Percentiles rank a stretch among this genome's conserved stretches.
Evolutionary conservation across 1,284 basidiomycete species (phyloP).

Genomic region (Farysia itapuensis): DNA sequence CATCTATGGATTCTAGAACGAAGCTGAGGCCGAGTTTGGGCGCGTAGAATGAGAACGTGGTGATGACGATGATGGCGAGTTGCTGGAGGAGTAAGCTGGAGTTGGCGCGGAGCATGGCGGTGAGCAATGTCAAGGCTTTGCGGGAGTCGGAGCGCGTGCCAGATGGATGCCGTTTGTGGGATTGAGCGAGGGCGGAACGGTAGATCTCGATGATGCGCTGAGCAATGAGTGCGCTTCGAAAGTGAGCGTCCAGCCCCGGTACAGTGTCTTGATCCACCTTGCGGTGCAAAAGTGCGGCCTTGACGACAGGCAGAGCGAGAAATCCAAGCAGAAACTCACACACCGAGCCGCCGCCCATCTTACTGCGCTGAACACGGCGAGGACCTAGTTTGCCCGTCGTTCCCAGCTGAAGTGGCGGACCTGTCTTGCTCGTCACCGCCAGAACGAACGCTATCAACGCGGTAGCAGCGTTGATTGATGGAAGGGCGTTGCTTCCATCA

Average conservation of each 20-base stretch:
- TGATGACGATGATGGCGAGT: conserved; percentile 6
- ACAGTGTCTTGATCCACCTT: conserved; percentile 10
- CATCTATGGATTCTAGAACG: conserved; percentile 10
- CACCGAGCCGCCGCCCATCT: conserved; percentile 11
- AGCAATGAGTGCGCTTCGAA: conserved; percentile 6
- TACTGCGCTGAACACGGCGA: conserved; percentile 1
- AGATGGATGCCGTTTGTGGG: neutral
- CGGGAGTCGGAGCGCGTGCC: neutral
- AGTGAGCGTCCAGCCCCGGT: conserved; percentile 14
- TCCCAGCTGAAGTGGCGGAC: conserved; percentile 5
- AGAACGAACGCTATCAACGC: neutral
- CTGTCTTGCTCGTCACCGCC: conserved; percentile 4
- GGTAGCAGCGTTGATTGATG: conserved; percentile 1
- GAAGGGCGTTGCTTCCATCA: neutral
- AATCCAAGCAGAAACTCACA: conserved; percentile 9
- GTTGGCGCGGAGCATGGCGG: conserved; percentile 3
- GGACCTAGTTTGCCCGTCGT: neutral
- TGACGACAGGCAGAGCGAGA: conserved; percentile 5
- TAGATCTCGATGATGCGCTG: conserved; percentile 19
- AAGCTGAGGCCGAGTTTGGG: conserved; percentile 18
- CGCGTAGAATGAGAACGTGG: conserved; percentile 18
- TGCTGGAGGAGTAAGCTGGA: neutral
- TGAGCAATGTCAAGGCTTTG: conserved; percentile 7
- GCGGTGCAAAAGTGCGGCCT: neutral
- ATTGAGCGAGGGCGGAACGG: conserved; percentile 3